Evolutionary conservation across 106 monocot species (phyloP), one percentile per base, ranked within the genome.

Genomic region (Phalaenopsis aphrodite): DNA sequence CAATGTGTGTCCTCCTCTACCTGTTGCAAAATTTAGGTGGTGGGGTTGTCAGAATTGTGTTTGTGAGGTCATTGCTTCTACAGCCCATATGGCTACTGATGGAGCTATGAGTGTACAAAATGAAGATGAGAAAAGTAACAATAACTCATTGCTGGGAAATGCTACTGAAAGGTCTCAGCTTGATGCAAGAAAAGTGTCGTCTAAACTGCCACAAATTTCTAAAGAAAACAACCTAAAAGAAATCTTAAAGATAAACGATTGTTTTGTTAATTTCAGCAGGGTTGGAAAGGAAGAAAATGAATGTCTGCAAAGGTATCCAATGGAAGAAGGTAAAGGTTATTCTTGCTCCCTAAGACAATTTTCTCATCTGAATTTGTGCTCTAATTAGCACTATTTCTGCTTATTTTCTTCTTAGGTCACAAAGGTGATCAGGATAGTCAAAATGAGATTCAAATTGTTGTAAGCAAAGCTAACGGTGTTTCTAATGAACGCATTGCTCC

Each of bases 11-110:
- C 89, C 93, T 41, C 88, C 93, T 38, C 79, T 93, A 37, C 38
- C 38, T 42, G 84, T 85, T 48, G 77, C 81, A 64, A 83, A 89
- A 58, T 96, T 90, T 75, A 91, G 78, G 83, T 84, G 90, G 82
- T 96, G 96, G 96, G 82, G 81, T 85, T 96, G 96, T 78, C 75
- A 79, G 72, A 79, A 74, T 49, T 93, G 95, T 85, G 19, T 90
- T 68, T 48, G 46, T 17, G 85, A 81, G 42, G 12, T 41, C 58
- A 77, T 55, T 69, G 45, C 80, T 86, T 37, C 72, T 38, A 56
- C 77, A 79, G 19, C 72, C 64, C 75, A 19, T 12, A 37, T 42
- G 80, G 23, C 76, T 76, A 79, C 76, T 75, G 81, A 48, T 79
- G 79, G 52, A 45, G 24, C 79, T 42, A 71, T 41, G 6, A 19